Conservation (phyloP, 257 asterid genomes). For the Solanum sparsipilum region DNA sequence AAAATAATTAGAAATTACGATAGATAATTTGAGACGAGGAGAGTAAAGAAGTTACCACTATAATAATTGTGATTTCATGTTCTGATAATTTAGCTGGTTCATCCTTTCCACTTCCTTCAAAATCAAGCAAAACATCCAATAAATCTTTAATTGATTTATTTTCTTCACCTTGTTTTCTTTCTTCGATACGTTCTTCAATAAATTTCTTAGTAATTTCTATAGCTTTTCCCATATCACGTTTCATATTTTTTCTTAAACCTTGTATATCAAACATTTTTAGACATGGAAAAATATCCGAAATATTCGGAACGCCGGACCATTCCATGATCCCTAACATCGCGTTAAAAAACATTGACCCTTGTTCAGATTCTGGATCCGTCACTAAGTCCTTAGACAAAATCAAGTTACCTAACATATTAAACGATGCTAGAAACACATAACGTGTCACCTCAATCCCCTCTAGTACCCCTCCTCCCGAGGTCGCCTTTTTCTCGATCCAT, state of each 20-base stretch:
- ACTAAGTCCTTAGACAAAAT: conserved; percentile 41
- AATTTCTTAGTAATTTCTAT: conserved; percentile 22
- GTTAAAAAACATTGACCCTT: conserved; percentile 35
- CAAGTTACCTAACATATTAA: conserved; percentile 46
- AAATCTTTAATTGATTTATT: not conserved
- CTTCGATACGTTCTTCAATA: conserved; percentile 24
- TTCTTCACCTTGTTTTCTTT: not conserved
- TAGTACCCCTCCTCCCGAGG: not conserved
- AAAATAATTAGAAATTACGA: not conserved
- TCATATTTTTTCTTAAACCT: conserved; percentile 31
- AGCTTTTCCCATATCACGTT: conserved; percentile 28
- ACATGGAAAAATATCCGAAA: conserved; percentile 42
- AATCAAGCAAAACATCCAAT: conserved; percentile 1
- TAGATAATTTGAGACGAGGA: not conserved
- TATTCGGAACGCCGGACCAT: conserved; percentile 47
- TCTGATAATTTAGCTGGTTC: conserved; percentile 7
- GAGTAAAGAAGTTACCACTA: not conserved
- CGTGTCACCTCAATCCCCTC: conserved; percentile 26
- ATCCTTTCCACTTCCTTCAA: conserved; percentile 5
- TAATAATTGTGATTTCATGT: not conserved
- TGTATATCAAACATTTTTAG: conserved; percentile 43
- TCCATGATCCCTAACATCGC: conserved; percentile 43
- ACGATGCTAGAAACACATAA: conserved; percentile 45
- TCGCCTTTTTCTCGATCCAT: conserved; percentile 24
- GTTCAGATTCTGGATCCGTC: conserved; percentile 22